A percentile compares a stretch with the other conserved stretches of the same genome.
Evolutionary conservation across 495 filamentous ascomycete species (phyloP).

Genomic region (Penicillium flavigenum): DNA sequence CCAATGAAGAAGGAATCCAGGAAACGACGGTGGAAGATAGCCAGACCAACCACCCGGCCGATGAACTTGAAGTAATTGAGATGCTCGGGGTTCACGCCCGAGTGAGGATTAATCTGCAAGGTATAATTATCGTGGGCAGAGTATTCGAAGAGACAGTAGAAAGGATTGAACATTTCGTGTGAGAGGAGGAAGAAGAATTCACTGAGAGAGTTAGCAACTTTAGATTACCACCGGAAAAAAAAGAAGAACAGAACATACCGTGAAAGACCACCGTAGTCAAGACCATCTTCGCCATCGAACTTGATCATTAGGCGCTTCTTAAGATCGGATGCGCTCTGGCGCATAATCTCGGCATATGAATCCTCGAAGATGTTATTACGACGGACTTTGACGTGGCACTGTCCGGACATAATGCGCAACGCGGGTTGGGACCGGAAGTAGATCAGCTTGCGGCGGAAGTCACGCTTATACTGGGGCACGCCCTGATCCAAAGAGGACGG

Average conservation of each 20-base stretch:
- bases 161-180: conserved; percentile 99
- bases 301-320: conserved; percentile 99
- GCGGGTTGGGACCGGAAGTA: conserved; percentile 99
- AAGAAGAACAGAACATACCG: conserved; percentile 46
- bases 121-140: conserved; percentile 99
- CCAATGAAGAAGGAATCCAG: conserved; percentile 99
- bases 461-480: conserved; percentile 98
- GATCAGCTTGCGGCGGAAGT: conserved; percentile 95
- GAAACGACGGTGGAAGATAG: conserved; percentile 98
- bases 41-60: conserved; percentile 92
- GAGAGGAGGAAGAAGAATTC: conserved; percentile 99
- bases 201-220: conserved; percentile 48
- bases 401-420: conserved; percentile 88
- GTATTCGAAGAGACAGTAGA: conserved; percentile 99
- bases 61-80: conserved; percentile 99
- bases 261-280: conserved; percentile 97
- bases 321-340: conserved; percentile 90
- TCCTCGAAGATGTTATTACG: conserved; percentile 98
- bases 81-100: conserved; percentile 98
- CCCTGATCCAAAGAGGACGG: conserved; percentile 97
- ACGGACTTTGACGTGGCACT: conserved; percentile 97
- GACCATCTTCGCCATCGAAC: conserved; percentile 96
- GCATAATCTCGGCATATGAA: conserved; percentile 97
- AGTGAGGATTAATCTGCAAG: conserved; percentile 99
- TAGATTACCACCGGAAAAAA: neutral